Percentiles rank a stretch among this genome's conserved stretches.
Evolutionary conservation across 2,329 filamentous ascomycete species (phyloP).

Genomic region (Fusarium incarnatum): DNA sequence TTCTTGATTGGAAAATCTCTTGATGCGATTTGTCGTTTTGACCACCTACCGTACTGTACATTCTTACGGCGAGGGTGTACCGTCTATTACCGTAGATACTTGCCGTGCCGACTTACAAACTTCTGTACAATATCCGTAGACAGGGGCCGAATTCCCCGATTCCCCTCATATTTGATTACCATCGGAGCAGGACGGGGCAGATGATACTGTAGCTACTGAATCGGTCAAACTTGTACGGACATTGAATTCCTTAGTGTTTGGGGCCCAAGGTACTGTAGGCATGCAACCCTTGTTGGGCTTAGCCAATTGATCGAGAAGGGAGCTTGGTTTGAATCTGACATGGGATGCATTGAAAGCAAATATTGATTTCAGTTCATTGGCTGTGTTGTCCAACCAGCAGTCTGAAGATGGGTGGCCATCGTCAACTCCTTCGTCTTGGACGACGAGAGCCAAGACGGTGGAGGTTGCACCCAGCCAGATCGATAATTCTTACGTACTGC

Average conservation of each 20-base stretch:
- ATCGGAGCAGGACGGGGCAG: constrained; percentile 38
- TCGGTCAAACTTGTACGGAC: constrained; percentile 16
- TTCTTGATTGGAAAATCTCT: neutral
- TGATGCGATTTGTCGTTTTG: neutral
- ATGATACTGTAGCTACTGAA: constrained; percentile 5
- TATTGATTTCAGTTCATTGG: constrained; percentile 24
- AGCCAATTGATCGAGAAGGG: neutral
- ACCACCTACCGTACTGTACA: neutral
- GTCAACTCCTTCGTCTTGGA: constrained; percentile 31
- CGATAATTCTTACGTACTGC: constrained; percentile 31
- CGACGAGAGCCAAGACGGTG: constrained; percentile 12
- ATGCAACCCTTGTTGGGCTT: constrained; percentile 16
- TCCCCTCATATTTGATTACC: constrained; percentile 13
- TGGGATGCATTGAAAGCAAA: constrained; percentile 3
- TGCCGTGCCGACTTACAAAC: constrained; percentile 7
- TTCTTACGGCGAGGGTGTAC: neutral
- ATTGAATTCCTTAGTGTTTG: constrained; percentile 39
- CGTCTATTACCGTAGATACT: constrained; percentile 22
- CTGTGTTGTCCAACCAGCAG: neutral
- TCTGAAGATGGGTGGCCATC: constrained; percentile 12
- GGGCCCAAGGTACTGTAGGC: constrained; percentile 3
- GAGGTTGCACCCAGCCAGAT: constrained; percentile 3
- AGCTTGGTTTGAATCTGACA: neutral
- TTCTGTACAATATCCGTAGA: neutral
- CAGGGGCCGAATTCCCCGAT: constrained; percentile 8